Conservation (phyloP, 352 stramenopile species). For the Plasmopara muralis region DNA sequence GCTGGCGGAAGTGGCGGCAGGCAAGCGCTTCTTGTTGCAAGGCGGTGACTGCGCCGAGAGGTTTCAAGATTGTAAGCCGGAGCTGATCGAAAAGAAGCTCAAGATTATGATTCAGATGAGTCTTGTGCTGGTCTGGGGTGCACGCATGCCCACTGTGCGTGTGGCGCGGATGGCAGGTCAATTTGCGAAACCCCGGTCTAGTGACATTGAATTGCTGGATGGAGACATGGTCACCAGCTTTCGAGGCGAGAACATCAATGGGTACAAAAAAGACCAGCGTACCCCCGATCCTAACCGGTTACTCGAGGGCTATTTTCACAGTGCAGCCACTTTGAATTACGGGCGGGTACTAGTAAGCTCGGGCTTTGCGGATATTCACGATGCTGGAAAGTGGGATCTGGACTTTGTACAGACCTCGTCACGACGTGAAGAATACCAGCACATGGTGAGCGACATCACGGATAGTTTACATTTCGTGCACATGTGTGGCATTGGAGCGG, state of each 20-base stretch:
- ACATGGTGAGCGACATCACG: conserved; percentile 96
- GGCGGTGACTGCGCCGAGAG: conserved; percentile 97
- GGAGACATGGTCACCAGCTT: conserved; percentile 94
- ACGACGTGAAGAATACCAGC: conserved; percentile 89
- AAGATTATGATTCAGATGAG: conserved; percentile 97
- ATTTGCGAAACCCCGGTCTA: conserved; percentile 97
- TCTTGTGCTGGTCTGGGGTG: conserved; percentile 95
- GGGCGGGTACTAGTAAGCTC: conserved; percentile 91
- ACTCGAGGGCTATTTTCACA: conserved; percentile 97
- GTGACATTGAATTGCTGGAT: conserved; percentile 91
- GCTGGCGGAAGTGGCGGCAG: conserved; percentile 90
- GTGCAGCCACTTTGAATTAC: conserved; percentile 96
- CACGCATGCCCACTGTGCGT: conserved; percentile 93
- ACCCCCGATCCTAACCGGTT: conserved; percentile 92
- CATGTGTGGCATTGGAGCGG: conserved; percentile 92
- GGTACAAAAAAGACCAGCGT: conserved; percentile 88
- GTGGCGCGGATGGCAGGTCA: conserved; percentile 97
- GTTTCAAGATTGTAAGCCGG: conserved; percentile 89
- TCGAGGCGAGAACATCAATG: conserved; percentile 98
- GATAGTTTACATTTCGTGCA: conserved; percentile 95
- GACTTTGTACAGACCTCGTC: conserved; percentile 97
- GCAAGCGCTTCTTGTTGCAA: conserved; percentile 97
- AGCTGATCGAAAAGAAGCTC: conserved; percentile 88
- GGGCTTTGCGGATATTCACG: conserved; percentile 95
- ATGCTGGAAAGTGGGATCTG: conserved; percentile 96